These are phyloP conservation scores for Hypomyces perniciosus DNA, from an alignment of 2,329 filamentous ascomycete genomes.

Conservation along the genomic window DNA sequence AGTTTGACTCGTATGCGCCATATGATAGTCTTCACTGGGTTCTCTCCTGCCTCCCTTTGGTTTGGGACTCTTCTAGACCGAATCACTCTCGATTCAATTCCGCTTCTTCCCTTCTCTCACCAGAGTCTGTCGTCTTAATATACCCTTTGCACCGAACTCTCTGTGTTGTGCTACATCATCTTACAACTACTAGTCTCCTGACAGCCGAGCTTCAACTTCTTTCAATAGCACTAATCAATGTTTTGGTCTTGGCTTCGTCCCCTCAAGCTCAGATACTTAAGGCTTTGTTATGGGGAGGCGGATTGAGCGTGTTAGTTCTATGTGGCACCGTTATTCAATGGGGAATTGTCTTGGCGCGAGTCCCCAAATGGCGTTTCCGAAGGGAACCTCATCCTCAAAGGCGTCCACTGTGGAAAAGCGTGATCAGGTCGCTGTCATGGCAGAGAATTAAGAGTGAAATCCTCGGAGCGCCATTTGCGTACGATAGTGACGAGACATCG, in stretches of 20 bases:
- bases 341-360: constrained; percentile 78
- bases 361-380: constrained; percentile 86
- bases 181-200: constrained; percentile 85
- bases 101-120: constrained; percentile 32
- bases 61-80: constrained; percentile 22
- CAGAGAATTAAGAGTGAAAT: constrained; percentile 40
- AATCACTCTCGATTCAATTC: constrained; percentile 34
- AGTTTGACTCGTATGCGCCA: constrained; percentile 48
- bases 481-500: constrained; percentile 26
- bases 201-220: constrained; percentile 83
- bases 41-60: constrained; percentile 63
- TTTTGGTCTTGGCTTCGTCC: constrained; percentile 69
- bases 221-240: constrained; percentile 73
- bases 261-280: constrained; percentile 83
- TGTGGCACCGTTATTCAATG: constrained; percentile 72
- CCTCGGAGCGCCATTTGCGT: constrained; percentile 25
- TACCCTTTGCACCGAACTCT: constrained; percentile 81
- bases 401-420: constrained; percentile 32
- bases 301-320: constrained; percentile 64
- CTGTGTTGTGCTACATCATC: constrained; percentile 64
- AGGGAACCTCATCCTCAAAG: constrained; percentile 39
- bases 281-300: constrained; percentile 78
- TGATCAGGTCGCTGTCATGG: constrained; percentile 38
- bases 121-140: constrained; percentile 58
- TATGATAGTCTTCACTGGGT: constrained; percentile 73